phyloP scores from a whole-genome alignment of 176 grass and related monocot species.

The Saccharum spontaneum region DNA sequence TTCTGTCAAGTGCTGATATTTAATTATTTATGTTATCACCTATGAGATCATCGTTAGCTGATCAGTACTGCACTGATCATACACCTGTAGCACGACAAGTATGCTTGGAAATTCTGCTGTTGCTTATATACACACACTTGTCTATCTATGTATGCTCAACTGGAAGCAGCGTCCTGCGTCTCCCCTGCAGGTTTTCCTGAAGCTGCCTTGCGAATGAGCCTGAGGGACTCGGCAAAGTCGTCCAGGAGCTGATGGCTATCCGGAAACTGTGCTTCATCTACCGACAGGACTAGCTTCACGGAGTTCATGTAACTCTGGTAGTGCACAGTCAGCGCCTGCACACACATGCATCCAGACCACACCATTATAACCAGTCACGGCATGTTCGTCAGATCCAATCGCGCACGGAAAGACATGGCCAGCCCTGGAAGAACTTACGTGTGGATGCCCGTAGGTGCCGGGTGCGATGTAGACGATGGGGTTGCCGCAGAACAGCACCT shows the following conservation, averaged over 20 bases:
- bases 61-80: not conserved
- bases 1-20: not conserved
- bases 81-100: not conserved
- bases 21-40: too few relatives aligned
- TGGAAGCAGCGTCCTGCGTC: not conserved
- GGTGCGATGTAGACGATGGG: conserved; percentile 75
- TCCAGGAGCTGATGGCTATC: conserved; percentile 65
- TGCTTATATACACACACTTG: not conserved
- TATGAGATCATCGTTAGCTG: not conserved
- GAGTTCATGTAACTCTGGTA: conserved; percentile 80
- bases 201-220: conserved; percentile 54
- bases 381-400: not conserved
- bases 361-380: not conserved
- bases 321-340: conserved; percentile 71
- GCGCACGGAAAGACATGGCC: too few relatives aligned
- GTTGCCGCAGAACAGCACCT: conserved; percentile 65
- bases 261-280: conserved; percentile 58
- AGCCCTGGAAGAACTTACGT: conserved; percentile 41
- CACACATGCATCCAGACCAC: not conserved
- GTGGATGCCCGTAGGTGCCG: conserved; percentile 67
- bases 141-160: not conserved
- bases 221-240: conserved; percentile 67
- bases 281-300: conserved; percentile 64
- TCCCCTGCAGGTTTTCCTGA: not conserved
- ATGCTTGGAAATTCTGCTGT: not conserved